Evolutionary conservation across 139 green algal genomes (phyloP).

Genomic region (Limnomonas spitsbergensis): DNA sequence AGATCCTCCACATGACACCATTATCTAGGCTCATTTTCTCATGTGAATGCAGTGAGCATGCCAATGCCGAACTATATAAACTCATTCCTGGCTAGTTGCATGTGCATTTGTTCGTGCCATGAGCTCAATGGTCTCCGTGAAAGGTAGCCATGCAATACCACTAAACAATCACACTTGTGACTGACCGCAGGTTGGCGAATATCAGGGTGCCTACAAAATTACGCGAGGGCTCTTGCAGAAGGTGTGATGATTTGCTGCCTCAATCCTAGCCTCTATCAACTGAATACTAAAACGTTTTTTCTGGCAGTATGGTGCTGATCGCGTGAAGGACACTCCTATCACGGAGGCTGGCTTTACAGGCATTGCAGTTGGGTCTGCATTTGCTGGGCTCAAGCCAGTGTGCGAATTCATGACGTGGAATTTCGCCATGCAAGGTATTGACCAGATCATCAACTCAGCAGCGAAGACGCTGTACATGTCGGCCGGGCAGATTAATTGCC

Average conservation of each 20-base stretch:
- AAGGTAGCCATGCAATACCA: too few species aligned
- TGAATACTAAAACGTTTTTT: constrained; percentile 60
- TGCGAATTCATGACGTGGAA: constrained; percentile 99
- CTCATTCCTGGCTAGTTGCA: too few species aligned
- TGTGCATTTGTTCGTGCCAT: too few species aligned
- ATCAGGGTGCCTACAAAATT: constrained; percentile 95
- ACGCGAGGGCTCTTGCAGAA: constrained; percentile 9
- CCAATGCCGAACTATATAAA: too few species aligned
- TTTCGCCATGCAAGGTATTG: constrained; percentile 73
- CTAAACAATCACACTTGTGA: background rate
- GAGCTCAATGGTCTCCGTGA: too few species aligned
- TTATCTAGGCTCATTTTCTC: background rate
- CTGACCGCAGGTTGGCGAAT: constrained; percentile 80
- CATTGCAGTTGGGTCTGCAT: constrained; percentile 89
- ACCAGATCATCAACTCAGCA: constrained; percentile 98
- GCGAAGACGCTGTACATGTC: constrained; percentile 99
- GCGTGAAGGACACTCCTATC: constrained; percentile 96
- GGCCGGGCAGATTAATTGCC: constrained; percentile 84
- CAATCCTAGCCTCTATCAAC: background rate
- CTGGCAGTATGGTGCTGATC: constrained; percentile 91
- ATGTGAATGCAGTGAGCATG: too few species aligned
- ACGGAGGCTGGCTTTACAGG: constrained; percentile 98
- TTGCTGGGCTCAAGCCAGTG: constrained; percentile 87
- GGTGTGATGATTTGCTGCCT: background rate
- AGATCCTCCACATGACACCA: too few species aligned